phyloP scores from a whole-genome alignment of 73 alveolate species.

The Symbiodinium pilosum region DNA sequence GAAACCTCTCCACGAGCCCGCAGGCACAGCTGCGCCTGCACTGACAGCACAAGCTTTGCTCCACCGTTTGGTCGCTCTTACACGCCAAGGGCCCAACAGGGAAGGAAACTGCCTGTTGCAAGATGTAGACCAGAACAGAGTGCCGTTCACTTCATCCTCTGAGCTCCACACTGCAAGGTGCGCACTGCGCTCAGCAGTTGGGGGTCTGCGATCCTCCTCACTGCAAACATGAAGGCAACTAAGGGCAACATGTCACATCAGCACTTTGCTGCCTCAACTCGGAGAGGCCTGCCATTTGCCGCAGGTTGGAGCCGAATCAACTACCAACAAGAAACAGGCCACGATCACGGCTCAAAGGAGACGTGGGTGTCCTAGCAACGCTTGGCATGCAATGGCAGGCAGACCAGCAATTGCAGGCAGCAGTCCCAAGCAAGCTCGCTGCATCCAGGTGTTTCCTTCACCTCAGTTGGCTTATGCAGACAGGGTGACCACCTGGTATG shows the following conservation, averaged over 20 bases:
- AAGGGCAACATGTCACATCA: not conserved
- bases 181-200: slow-evolving; percentile 38
- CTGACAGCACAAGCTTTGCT: not conserved
- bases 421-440: not conserved
- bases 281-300: not conserved
- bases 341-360: not conserved
- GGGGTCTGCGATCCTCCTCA: slow-evolving; percentile 24
- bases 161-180: slow-evolving; percentile 27
- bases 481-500: too few relatives aligned
- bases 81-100: slow-evolving; percentile 13
- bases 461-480: too few relatives aligned
- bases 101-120: slow-evolving; percentile 38
- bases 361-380: not conserved
- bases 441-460: not conserved
- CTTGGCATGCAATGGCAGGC: not conserved
- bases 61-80: not conserved
- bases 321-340: not conserved
- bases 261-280: not conserved
- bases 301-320: not conserved
- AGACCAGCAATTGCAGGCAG: too few relatives aligned
- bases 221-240: not conserved
- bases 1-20: slow-evolving; percentile 61
- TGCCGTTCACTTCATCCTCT: not conserved
- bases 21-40: slow-evolving; percentile 29
- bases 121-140: too few relatives aligned